Evolutionary conservation across 345 rosid species (phyloP).

Genomic region (Syzygium grande): DNA sequence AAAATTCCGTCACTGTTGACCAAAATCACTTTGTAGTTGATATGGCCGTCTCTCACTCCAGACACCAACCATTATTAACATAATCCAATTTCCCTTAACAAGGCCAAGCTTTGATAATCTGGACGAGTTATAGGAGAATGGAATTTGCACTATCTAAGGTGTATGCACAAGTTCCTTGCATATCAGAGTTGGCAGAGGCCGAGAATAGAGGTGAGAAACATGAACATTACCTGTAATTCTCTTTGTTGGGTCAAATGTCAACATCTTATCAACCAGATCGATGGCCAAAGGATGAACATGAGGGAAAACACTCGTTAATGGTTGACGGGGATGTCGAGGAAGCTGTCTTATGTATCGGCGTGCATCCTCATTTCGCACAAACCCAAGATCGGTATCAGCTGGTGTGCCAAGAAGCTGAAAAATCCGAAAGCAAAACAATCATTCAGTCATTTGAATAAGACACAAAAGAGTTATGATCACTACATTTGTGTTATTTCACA

Average conservation of each 20-base stretch:
- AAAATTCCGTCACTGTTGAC: background rate
- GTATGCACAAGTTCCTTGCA: background rate
- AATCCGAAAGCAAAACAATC: constrained; percentile 5
- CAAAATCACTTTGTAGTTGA: background rate
- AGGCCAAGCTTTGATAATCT: background rate
- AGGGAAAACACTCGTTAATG: constrained; percentile 52
- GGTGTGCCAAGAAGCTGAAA: constrained; percentile 94
- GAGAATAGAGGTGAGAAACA: background rate
- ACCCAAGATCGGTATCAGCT: constrained; percentile 81
- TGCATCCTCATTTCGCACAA: constrained; percentile 76
- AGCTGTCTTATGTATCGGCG: constrained; percentile 80
- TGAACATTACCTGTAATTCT: constrained; percentile 78
- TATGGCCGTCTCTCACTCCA: background rate
- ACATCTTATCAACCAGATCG: constrained; percentile 82
- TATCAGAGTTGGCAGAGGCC: background rate
- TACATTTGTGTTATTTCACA: background rate
- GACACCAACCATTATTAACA: background rate
- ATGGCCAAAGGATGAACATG: constrained; percentile 74
- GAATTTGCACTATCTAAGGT: background rate
- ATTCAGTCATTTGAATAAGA: background rate
- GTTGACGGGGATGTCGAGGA: constrained; percentile 59
- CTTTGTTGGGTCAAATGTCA: constrained; percentile 83
- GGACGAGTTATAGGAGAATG: background rate
- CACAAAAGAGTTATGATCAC: background rate
- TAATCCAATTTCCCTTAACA: background rate